Base-by-base conservation (phyloP, 495 filamentous ascomycete genomes). In the Achaetomiella virescens region DNA sequence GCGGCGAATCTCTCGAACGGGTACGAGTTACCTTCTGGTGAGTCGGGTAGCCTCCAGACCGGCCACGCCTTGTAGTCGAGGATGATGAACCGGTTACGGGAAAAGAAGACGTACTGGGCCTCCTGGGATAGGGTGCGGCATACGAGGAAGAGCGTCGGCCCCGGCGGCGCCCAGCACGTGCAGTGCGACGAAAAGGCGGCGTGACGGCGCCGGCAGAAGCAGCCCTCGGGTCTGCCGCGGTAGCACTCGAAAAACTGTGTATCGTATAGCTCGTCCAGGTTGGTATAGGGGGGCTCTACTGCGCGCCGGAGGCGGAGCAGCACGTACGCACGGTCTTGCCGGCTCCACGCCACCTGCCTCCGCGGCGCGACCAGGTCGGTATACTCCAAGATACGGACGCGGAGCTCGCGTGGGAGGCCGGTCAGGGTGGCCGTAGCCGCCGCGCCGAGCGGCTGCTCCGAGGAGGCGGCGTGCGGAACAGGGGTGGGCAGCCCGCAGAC, bases 81-180 rank as follows among this genome's bases (percentile, higher is more conserved):
- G 35, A 60, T 31, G 29, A 60, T 37, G 40, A 55, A 52, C 3
- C 57, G 57, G 52, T 55, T 60, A 7, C 36, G 35, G 31, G 57
- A 54, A 27, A 54, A 59, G 51, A 59, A 54, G 35, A 54, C 25
- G 38, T 31, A 46, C 52, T 51, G 51, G 46, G 57, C 57, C 15
- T 55, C 57, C 18, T 41, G 24, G 40, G 11, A 46, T 3, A 60
- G 31, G 29, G 40, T 11, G 21, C 52, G 51, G 51, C 44, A 60
- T 6, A 51, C 31, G 37, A 60, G 57, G 31, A 53, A 53, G 40
- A 53, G 51, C 25, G 45, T 12, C 7, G 46, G 46, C 29, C 29
- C 29, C 10, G 46, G 46, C 27, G 46, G 46, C 31, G 31, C 31
- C 46, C 46, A 48, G 46, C 29, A 48, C 18, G 14, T 48, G 46